Evolutionary conservation across 2,329 filamentous ascomycete genomes (phyloP), one percentile per base, ranked within the genome.

Genomic region (Knufia petricola): DNA sequence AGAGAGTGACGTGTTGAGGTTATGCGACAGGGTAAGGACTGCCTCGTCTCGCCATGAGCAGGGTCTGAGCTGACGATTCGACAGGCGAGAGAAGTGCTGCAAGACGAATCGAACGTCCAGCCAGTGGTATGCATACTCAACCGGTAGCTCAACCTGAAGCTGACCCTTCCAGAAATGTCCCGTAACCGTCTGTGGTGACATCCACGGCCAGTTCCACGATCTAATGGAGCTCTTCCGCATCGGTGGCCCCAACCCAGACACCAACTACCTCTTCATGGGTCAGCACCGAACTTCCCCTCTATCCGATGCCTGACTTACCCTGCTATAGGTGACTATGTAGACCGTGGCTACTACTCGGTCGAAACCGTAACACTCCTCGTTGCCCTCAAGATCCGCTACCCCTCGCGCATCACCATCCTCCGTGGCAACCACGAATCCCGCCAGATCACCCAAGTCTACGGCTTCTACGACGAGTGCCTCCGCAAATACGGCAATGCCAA

Each of bases 181-280:
- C 38, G 92, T 96, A 58, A 98, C 92, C 49, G 92, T 98, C 54
- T 96, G 92, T 69, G 92, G 92, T 67, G 92, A 98, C 71, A 98
- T 98, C 66, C 92, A 98, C 70, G 92, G 92, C 58, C 92, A 98
- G 71, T 96, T 96, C 68, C 90, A 96, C 69, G 92, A 98, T 65
- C 72, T 98, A 68, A 96, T 98, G 88, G 92, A 98, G 73, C 81
- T 98, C 47, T 98, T 98, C 79, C 94, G 94, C 74, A 96, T 98
- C 68, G 92, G 92, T 60, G 92, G 92, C 48, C 88, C 89, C 52
- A 95, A 95, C 66, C 92, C 92, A 58, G 92, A 98, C 69, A 96
- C 92, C 64, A 96, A 96, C 75, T 96, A 96, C 71, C 83, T 96
- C 58, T 96, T 96, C 74, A 96, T 98, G 88, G 89, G 87, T 92